A percentile compares a stretch with the other conserved stretches of the same genome.
phyloP scores from a whole-genome alignment of 1,284 basidiomycete genomes.

The Neonothopanus nambi region DNA sequence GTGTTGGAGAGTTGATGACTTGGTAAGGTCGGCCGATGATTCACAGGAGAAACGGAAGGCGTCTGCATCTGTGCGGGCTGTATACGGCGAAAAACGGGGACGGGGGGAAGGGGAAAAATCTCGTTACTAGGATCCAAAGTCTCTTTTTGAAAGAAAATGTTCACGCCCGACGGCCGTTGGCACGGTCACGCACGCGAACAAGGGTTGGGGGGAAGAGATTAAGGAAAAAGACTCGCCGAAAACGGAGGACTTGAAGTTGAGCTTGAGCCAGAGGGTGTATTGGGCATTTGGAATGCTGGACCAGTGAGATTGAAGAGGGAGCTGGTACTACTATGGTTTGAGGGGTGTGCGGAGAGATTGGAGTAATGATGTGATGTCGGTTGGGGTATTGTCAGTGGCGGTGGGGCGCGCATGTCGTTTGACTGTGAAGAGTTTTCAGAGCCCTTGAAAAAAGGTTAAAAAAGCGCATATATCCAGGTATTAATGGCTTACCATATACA shows the following conservation, averaged over 20 bases:
- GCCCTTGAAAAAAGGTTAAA: too few species aligned
- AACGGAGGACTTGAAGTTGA: conserved; percentile 73
- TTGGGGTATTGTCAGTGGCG: conserved; percentile 59
- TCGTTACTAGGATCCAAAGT: conserved; percentile 46
- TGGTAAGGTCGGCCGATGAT: conserved; percentile 38
- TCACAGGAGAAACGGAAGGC: conserved; percentile 46
- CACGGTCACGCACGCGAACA: neutral
- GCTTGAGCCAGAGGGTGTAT: conserved; percentile 72
- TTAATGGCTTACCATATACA: conserved; percentile 51
- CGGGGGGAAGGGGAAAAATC: conserved; percentile 30
- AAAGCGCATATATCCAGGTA: too few species aligned
- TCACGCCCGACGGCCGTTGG: neutral
- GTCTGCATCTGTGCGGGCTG: conserved; percentile 65
- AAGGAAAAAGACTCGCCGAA: conserved; percentile 72
- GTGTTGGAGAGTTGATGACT: conserved; percentile 34
- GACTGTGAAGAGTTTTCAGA: conserved; percentile 43
- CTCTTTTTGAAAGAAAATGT: neutral
- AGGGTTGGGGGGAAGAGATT: conserved; percentile 1
- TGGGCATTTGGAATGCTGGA: conserved; percentile 58
- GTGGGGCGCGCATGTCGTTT: conserved; percentile 49
- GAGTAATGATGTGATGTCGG: conserved; percentile 34
- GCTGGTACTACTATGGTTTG: conserved; percentile 35
- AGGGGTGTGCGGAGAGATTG: conserved; percentile 24
- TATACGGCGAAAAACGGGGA: conserved; percentile 30
- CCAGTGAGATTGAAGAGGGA: conserved; percentile 43